Base-by-base conservation (phyloP, 1,284 basidiomycete species). In the Filobasidium uniguttulatum region DNA sequence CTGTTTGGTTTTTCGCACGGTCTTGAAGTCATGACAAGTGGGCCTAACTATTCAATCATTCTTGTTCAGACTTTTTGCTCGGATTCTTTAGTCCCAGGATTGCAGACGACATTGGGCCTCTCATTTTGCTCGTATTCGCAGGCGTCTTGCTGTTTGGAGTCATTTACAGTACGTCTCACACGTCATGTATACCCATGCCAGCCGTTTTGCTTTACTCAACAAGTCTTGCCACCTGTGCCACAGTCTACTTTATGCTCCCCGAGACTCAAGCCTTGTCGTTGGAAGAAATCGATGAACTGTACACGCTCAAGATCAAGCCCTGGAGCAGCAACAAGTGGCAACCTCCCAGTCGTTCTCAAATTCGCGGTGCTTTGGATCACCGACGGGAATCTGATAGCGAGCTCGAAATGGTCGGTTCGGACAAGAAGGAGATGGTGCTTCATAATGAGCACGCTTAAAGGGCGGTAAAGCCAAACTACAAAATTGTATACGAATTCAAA, bases 201-300 rank as follows among this genome's bases (percentile, higher is more conserved):
- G 28, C 25, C 19, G 12, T 5, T 5, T 26, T 12, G n/a, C 41
- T 23, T 22, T 22, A 15, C 26, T 36, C 17, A 2, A 17, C n/a
- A 31, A 30, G 2, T 45, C 23, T 7, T 26, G 36, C 19, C n/a
- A 17, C n/a, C 14, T 47, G 29, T 44, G 26, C 17, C 23, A 20
- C 25, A 55, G 53, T 57, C 7, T 82, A 75, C 61, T 64, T 83
- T 38, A 78, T 76, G 65, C 77, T 85, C 41, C 82, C 82, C n/a
- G 83, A 87, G 70, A 81, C 81, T 12, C 81, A 77, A 61, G 81
- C 81, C 5, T 73, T 85, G 15, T 76, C 75, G 38, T 72, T 86
- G 55, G 83, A 86, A 67, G 81, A 85, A 71, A 80, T 84, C 56
- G 82, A 85, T 64, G 80, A 83, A 65, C 68, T 83, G 70, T 83